A percentile compares a stretch with the other conserved stretches of the same genome.
Evolutionary conservation across 768 basidiomycete species (phyloP).

Genomic region (Kwoniella botswanensis): DNA sequence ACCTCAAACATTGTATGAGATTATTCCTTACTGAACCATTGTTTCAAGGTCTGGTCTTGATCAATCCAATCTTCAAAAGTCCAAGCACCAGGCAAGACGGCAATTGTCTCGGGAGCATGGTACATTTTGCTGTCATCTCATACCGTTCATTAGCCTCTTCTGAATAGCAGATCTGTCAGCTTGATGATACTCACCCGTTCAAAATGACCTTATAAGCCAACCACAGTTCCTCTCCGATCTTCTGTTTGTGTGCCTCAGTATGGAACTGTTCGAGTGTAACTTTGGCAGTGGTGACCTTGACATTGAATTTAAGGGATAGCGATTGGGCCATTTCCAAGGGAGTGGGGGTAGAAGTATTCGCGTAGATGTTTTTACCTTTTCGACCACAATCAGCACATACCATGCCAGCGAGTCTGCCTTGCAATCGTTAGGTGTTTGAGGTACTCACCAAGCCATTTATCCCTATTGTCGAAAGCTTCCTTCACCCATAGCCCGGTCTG

Average conservation of each 20-base stretch:
- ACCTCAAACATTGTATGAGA: neutral
- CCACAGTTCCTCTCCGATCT: conserved; percentile 12
- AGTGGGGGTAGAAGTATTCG: neutral
- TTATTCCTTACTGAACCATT: conserved; percentile 7
- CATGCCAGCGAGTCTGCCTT: neutral
- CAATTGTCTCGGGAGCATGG: neutral
- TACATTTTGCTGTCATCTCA: neutral
- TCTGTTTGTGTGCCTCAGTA: neutral
- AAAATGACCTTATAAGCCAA: neutral
- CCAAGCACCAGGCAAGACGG: conserved; percentile 1
- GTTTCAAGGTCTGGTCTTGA: conserved; percentile 1
- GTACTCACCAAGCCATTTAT: conserved; percentile 8
- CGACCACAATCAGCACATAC: neutral
- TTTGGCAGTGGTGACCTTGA: neutral
- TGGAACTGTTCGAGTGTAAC: neutral
- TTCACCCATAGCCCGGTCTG: conserved; percentile 10
- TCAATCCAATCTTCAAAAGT: conserved; percentile 1
- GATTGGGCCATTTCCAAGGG: neutral
- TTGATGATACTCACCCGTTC: neutral
- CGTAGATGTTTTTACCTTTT: conserved; percentile 7
- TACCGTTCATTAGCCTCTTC: neutral
- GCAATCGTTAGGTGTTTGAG: neutral
- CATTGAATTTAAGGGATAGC: neutral
- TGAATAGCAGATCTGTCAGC: neutral
- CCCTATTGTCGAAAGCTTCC: neutral